Evolutionary conservation across 1,139 yeast genomes (phyloP), one percentile per base, ranked within the genome.

Genomic region (Hanseniaspora gamundiae): DNA sequence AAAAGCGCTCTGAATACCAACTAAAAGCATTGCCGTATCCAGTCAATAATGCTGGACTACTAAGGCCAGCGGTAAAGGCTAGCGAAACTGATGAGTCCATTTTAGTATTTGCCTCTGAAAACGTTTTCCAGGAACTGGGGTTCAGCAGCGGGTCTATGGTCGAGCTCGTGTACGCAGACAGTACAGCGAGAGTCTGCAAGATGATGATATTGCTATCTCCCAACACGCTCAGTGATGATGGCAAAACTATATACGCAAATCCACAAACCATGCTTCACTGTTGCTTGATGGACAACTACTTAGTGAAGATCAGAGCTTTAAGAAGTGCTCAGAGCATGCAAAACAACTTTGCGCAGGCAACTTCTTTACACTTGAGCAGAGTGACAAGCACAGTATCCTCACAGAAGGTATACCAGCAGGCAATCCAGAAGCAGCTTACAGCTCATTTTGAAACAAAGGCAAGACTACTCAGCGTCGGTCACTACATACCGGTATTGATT

Each of bases 401-500:
- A 69, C 93, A 5, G 67, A 94, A 53, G 68, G 80, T 2, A 74
- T 86, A 6, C 76, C 94, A 87, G 58, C 74, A 72, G 48, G 69
- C 79, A 43, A 78, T 85, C 55, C 67, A 82, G 45, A 65, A 78
- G 6, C 78, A 80, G 44, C 65, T 86, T 50, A 74, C 83, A 56
- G 57, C 73, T 0, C 71, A 74, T 47, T 83, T 91, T 56, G 81
- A 81, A 49, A 57, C 64, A 1, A 67, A 68, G 33, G 64, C 69
- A 39, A 73, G 94, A 47, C 67, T 84, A 8, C 76, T 87, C 1
- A 67, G 67, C 29, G 59, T 67, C 17, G 78, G 76, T 26, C 95
- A 86, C 56, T 58, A 78, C 38, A 72, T 91, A 42, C 91, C 95
- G 0, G 77, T 91, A 2, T 74, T 84, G 0, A 71, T 91, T 38